Conservation (phyloP, 805 yeast genomes). For the Sugiyamaella chiloensis region DNA sequence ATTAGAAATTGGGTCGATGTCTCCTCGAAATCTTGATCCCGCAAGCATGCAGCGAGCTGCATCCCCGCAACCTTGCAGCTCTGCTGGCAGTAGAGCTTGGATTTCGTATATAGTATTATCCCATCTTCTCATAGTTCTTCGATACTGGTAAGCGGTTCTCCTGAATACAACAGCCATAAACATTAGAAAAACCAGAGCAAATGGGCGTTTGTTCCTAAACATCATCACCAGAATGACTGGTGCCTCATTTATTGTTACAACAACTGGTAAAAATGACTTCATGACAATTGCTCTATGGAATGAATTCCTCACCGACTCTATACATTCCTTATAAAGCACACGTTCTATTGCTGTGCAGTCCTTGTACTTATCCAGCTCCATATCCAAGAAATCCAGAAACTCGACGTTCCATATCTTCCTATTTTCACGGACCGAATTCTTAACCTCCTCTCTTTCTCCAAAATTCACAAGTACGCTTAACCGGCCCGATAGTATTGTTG, state of each 20-base stretch:
- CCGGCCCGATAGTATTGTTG: not conserved
- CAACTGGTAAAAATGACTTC: slow-evolving; percentile 2
- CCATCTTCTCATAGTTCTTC: not conserved
- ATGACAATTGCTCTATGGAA: not conserved
- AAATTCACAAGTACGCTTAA: not conserved
- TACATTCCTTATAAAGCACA: not conserved
- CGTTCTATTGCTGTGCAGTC: not conserved
- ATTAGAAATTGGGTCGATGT: too few relatives aligned
- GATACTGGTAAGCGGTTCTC: slow-evolving; percentile 1
- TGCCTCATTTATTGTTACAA: slow-evolving; percentile 6
- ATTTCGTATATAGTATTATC: slow-evolving; percentile 1
- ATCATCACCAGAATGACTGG: not conserved
- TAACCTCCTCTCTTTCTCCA: not conserved
- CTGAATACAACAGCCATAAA: slow-evolving; percentile 8
- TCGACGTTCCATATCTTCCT: not conserved
- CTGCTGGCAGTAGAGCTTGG: not conserved
- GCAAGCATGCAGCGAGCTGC: not conserved
- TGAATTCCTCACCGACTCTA: slow-evolving; percentile 3
- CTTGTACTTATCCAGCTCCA: not conserved
- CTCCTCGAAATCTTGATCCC: not conserved
- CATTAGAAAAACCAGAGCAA: slow-evolving; percentile 9
- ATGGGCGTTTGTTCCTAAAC: slow-evolving; percentile 8
- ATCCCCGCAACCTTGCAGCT: not conserved
- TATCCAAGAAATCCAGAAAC: slow-evolving; percentile 5
- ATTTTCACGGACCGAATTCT: not conserved